Evolutionary conservation across 164 flowering plant genomes (phyloP).

Genomic region (Aristolochia contorta): DNA sequence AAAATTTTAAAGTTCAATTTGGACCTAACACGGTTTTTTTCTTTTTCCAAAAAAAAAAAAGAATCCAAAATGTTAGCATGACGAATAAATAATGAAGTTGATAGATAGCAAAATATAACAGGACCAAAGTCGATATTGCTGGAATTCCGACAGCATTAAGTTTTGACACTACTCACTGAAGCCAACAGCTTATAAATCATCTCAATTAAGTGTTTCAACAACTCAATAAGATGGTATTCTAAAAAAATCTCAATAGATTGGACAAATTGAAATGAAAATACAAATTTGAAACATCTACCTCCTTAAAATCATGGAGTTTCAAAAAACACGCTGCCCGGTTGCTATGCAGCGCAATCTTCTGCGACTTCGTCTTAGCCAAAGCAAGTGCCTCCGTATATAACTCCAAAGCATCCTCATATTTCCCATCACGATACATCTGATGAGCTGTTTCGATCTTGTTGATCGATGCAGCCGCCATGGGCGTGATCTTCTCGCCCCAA

Average conservation of each 20-base stretch:
- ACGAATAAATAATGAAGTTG: too few species aligned
- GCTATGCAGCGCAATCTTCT: constrained; percentile 87
- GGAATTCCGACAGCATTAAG: too few species aligned
- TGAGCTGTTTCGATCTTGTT: constrained; percentile 82
- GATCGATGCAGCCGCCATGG: constrained; percentile 8
- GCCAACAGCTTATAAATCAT: too few species aligned
- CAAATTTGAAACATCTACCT: constrained; percentile 60
- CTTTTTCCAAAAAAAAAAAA: too few species aligned
- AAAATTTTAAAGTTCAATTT: too few species aligned
- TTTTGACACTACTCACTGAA: too few species aligned
- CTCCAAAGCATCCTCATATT: constrained; percentile 57
- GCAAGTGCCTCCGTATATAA: constrained; percentile 76
- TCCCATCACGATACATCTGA: constrained; percentile 84
- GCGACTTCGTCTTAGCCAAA: constrained; percentile 65
- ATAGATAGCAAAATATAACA: too few species aligned
- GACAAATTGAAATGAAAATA: background rate
- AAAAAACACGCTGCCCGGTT: constrained; percentile 90
- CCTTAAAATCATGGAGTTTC: constrained; percentile 65
- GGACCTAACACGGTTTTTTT: too few species aligned
- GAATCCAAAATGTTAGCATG: too few species aligned
- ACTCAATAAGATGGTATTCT: background rate
- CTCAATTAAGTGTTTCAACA: too few species aligned
- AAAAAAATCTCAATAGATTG: background rate
- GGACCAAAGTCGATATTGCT: too few species aligned
- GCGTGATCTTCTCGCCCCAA: background rate